Conservation (phyloP, 305 asterid genomes). For the Plantago coronopus region DNA sequence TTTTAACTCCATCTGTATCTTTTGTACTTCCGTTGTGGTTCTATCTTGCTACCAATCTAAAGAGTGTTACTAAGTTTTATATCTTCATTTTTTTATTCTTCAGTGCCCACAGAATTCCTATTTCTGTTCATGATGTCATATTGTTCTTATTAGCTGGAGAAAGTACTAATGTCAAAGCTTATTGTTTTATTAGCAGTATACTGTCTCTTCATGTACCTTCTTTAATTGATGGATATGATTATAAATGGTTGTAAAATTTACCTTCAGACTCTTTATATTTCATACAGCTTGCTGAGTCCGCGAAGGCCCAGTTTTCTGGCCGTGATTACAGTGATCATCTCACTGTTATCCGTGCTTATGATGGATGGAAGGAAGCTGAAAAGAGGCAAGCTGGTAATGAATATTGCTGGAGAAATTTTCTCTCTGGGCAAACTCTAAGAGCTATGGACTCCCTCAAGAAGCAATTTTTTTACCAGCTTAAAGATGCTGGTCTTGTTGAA, state of each 20-base stretch:
- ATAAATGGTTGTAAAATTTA: constrained; percentile 13
- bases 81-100: not conserved
- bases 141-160: not conserved
- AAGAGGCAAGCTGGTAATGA: constrained; percentile 62
- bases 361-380: constrained; percentile 94
- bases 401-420: constrained; percentile 92
- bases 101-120: not conserved
- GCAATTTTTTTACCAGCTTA: constrained; percentile 70
- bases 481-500: constrained; percentile 67
- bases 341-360: constrained; percentile 78
- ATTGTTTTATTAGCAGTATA: not conserved
- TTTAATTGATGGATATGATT: constrained; percentile 13
- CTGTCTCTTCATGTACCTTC: constrained; percentile 4
- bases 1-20: not conserved
- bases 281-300: constrained; percentile 91
- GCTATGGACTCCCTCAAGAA: constrained; percentile 88
- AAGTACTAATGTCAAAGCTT: constrained; percentile 1
- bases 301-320: constrained; percentile 85
- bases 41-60: not conserved
- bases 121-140: not conserved
- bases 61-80: not conserved
- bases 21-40: not conserved
- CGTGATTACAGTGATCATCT: constrained; percentile 90
- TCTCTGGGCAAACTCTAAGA: constrained; percentile 76
- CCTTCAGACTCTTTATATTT: constrained; percentile 24